Base-by-base conservation (phyloP, 148 eudicot genomes). In the Arctostaphylos glauca region DNA sequence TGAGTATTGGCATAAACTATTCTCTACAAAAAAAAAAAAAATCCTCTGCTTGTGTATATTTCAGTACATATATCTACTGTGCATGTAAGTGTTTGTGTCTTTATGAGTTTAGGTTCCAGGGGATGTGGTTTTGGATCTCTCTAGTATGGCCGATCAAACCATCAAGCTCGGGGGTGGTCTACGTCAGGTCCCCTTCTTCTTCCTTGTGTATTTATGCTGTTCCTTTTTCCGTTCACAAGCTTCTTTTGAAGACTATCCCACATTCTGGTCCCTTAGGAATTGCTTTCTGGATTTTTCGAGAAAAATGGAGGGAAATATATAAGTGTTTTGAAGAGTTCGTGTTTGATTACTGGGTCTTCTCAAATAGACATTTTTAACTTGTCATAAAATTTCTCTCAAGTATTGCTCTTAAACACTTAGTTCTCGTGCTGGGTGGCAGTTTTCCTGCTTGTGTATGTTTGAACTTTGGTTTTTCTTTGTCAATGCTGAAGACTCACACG, bases 91-190 rank as follows among this genome's bases (percentile, higher is more conserved):
- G 47, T 80, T 41, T 74, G 67, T 14, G 15, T 41, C 0, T 78
- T 8, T 18, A 15, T 62, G 64, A 74, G 67, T 83, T 41, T 84
- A 92, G 95, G 90, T 94, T 84, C 98, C 98, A 8, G 98, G 98
- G 23, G 98, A 94, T 86, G 90, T 94, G 14, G 94, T 92, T 6
- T 70, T 94, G 83, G 94, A 94, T 82, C 94, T 94, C 47, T 91
- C 96, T 3, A 86, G 77, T 13, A 82, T 92, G 88, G 78, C 88
- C 8, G 88, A 91, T 74, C 96, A 90, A 78, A 94, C 96, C 52
- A 91, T 94, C 66, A 94, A 92, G 92, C 94, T 91, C 3, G 96
- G 98, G 21, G 88, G 92, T 56, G 96, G 98, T 77, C 90, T 94
- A 74, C 93, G 91, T 85, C 95, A 94, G 98, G 98, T 92, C 53